phyloP scores from a whole-genome alignment of 441 rosid species.

The Lepidium campestre region DNA sequence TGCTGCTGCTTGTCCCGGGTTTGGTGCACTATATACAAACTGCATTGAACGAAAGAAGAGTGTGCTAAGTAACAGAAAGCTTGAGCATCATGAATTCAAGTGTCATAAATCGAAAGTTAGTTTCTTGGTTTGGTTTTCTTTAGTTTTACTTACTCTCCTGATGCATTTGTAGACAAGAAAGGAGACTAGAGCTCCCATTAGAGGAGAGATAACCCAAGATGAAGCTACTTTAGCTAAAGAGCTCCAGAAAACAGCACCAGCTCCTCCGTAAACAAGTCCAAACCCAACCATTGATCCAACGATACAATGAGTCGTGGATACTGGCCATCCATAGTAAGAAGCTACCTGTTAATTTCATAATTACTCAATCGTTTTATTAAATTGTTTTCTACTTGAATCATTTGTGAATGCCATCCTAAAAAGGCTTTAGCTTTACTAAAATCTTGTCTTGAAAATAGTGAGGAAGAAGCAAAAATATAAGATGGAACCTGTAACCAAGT shows the following conservation, averaged over 20 bases:
- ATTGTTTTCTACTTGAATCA: neutral
- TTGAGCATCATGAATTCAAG: neutral
- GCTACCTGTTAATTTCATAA: constrained; percentile 49
- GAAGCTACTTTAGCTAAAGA: constrained; percentile 86
- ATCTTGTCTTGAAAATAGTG: neutral
- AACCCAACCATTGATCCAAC: constrained; percentile 99
- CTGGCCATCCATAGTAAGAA: constrained; percentile 94
- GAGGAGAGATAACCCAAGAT: constrained; percentile 95
- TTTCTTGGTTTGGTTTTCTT: constrained; percentile 3
- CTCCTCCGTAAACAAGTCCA: constrained; percentile 89
- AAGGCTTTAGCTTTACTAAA: neutral
- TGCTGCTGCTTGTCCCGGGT: constrained; percentile 98
- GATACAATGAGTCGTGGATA: constrained; percentile 95
- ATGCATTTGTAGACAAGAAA: constrained; percentile 95
- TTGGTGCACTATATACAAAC: constrained; percentile 98
- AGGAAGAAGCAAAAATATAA: neutral
- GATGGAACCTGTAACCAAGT: constrained; percentile 89
- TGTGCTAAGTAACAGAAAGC: neutral
- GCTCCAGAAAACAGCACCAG: constrained; percentile 95
- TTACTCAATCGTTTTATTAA: neutral
- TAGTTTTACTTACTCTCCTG: constrained; percentile 61
- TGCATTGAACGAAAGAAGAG: constrained; percentile 1
- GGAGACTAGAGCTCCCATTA: constrained; percentile 82
- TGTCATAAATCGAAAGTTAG: neutral
- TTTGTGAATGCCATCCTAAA: neutral